Base-by-base conservation (phyloP, 2,329 filamentous ascomycete species). In the Stemphylium beticola region DNA sequence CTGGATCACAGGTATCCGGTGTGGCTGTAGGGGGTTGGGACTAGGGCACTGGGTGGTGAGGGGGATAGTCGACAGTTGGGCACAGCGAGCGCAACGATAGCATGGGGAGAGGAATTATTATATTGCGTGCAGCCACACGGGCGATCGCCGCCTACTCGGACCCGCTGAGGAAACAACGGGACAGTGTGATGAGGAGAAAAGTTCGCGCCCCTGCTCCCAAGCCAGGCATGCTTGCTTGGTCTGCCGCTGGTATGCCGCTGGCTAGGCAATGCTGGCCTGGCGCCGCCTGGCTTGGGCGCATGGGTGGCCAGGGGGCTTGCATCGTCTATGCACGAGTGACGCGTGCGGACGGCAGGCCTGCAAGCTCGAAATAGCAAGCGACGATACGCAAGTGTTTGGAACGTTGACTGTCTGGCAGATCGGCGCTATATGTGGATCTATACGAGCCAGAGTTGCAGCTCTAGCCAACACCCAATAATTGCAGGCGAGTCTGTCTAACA, bases 361-460 rank as follows among this genome's bases (percentile, higher is more conserved):
- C 49, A 41, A 9, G 10, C 58, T 63, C 61, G 50, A 62, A 72
- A 72, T 73, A 73, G 69, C 56, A 64, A 54, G 26, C 54, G 55
- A 62, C 57, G 49, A 55, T 62, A 61, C 53, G 67, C 58, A 57
- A 60, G 55, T 65, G 62, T 66, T 61, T 64, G 55, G 67, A 61
- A 68, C 62, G 55, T 57, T 59, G 57, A 57, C 50, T 45, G 57
- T 58, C 58, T 54, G 55, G 53, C 50, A 38, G 62, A 66, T 66
- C 64, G 55, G 65, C 67, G 36, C 49, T 44, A 55, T 42, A 45
- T 47, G 58, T 62, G 49, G 53, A 55, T 44, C 39, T 53, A 61
- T 60, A 67, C 65, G 64, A 62, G 60, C 48, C 57, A 51, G 29
- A 45, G 55, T 57, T 15, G 46, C 54, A 53, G 53, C 44, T 38